Evolutionary conservation across 208 protist genomes (phyloP).

Genomic region (Crithidia bombi): DNA sequence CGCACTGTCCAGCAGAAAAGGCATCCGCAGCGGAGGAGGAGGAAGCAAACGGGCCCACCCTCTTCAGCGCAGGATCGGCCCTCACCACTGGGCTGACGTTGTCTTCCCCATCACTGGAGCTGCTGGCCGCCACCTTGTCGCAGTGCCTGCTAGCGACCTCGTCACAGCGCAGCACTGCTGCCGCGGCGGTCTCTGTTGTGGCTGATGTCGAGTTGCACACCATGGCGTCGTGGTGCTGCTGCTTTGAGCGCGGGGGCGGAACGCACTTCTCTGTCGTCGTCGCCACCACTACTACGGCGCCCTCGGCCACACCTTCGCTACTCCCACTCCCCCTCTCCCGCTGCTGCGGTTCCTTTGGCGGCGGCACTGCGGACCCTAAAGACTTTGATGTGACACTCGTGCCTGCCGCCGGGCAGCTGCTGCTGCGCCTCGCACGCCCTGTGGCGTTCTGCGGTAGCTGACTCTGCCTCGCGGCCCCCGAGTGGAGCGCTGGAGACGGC

Average conservation of each 20-base stretch:
- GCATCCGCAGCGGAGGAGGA: not conserved
- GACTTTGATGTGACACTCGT: too few species aligned
- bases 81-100: too few species aligned
- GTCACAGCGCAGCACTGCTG: not conserved
- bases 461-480: not conserved
- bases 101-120: too few species aligned
- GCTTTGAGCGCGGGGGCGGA: constrained; percentile 25
- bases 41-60: not conserved
- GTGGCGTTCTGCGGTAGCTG: not conserved
- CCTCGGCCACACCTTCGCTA: not conserved
- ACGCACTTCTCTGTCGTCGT: not conserved
- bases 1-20: not conserved
- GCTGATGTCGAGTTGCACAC: not conserved
- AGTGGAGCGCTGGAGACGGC: not conserved
- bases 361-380: too few species aligned
- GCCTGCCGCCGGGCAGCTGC: too few species aligned
- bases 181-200: not conserved
- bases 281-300: not conserved
- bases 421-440: too few species aligned
- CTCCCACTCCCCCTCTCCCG: too few species aligned
- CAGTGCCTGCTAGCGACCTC: too few species aligned
- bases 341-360: too few species aligned
- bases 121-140: too few species aligned
- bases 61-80: not conserved
- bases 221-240: not conserved